These are phyloP conservation scores for Lactarius evosmus DNA, from an alignment of 768 basidiomycete genomes.

Conservation along the genomic window DNA sequence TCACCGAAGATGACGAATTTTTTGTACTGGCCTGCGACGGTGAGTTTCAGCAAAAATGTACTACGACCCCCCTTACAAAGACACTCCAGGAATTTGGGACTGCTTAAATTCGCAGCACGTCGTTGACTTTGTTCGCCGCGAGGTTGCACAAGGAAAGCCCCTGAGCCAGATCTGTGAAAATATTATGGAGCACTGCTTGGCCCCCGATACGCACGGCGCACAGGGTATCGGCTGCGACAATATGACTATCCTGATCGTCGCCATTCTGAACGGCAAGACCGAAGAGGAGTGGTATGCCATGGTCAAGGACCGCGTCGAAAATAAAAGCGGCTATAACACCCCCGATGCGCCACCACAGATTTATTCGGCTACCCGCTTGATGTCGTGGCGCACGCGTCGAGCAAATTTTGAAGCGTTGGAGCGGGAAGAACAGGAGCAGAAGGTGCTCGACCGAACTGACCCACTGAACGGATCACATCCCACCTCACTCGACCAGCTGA, in stretches of 20 bases:
- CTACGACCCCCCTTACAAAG: constrained; percentile 18
- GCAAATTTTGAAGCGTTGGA: constrained; percentile 47
- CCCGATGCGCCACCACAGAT: constrained; percentile 74
- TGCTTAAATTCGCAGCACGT: constrained; percentile 92
- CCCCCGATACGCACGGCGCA: constrained; percentile 87
- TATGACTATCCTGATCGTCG: constrained; percentile 95
- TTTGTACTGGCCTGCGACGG: constrained; percentile 97
- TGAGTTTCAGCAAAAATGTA: constrained; percentile 37
- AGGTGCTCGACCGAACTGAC: constrained; percentile 9
- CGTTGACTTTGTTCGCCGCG: constrained; percentile 80
- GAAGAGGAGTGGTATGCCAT: constrained; percentile 90
- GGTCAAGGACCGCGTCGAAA: constrained; percentile 79
- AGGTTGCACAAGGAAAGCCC: constrained; percentile 73
- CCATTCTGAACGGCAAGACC: constrained; percentile 81
- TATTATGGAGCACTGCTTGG: constrained; percentile 90
- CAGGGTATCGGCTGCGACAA: constrained; percentile 98
- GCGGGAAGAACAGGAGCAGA: constrained; percentile 38
- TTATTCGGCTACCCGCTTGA: constrained; percentile 61
- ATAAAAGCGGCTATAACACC: constrained; percentile 71
- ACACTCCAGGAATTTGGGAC: constrained; percentile 90
- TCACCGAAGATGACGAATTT: constrained; percentile 92
- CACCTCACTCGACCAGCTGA: constrained; percentile 19
- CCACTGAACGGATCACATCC: constrained; percentile 8
- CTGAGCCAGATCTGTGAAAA: constrained; percentile 83
- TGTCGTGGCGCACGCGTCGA: constrained; percentile 58